Conservation (phyloP, 331 rosid genomes). For the Quercus phellos region DNA sequence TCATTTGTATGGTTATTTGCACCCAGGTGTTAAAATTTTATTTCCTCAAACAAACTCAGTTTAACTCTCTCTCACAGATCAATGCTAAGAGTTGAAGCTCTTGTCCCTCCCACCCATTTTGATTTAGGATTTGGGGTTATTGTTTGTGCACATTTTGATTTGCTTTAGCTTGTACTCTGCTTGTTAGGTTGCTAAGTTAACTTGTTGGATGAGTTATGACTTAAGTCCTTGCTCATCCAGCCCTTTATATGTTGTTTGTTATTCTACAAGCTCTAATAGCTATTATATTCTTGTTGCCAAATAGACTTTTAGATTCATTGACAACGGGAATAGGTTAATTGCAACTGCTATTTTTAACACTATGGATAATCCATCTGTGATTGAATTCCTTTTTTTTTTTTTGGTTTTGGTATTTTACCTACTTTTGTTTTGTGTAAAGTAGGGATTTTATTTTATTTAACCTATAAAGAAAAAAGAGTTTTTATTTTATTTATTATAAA, state of each 20-base stretch:
- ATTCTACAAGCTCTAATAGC: not conserved
- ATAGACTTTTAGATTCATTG: not conserved
- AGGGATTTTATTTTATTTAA: too few species aligned
- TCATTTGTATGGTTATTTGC: not conserved
- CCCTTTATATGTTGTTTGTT: not conserved
- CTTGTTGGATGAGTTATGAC: not conserved
- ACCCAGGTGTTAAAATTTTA: not conserved
- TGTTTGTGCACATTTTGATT: not conserved
- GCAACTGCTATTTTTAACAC: too few species aligned
- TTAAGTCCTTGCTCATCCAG: not conserved
- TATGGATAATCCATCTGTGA: not conserved
- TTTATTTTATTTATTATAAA: too few species aligned
- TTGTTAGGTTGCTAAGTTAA: not conserved
- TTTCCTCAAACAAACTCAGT: not conserved
- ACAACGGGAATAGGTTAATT: not conserved
- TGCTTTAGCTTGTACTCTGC: not conserved
- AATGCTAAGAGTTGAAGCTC: not conserved
- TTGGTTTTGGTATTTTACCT: not conserved
- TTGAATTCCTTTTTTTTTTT: not conserved
- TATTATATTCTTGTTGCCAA: not conserved
- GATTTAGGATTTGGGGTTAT: not conserved
- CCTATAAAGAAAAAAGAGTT: too few species aligned
- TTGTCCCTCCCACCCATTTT: not conserved
- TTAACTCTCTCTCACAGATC: not conserved
- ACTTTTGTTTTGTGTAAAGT: conserved; percentile 1